phyloP scores from a whole-genome alignment of 2,329 filamentous ascomycete species.

The Penicillium corylophilum region DNA sequence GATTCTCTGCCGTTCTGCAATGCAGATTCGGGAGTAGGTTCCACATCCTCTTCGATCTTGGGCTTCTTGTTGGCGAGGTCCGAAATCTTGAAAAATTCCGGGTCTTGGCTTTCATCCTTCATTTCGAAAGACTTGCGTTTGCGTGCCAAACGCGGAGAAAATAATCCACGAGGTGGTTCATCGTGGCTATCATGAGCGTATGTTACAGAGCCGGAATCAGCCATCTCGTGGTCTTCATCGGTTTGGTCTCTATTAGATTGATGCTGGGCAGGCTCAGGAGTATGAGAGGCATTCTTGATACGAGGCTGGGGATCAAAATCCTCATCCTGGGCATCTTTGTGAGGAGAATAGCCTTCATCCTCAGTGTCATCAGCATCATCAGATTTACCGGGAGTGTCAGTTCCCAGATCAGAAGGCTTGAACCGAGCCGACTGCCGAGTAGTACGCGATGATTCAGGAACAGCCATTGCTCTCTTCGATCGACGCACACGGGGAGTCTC shows the following conservation, averaged over 20 bases:
- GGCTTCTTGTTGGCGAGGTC: slow-evolving; percentile 28
- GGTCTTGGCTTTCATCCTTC: slow-evolving; percentile 17
- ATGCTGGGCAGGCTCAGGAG: slow-evolving; percentile 5
- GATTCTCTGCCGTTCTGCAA: slow-evolving; percentile 24
- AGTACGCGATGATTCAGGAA: slow-evolving; percentile 33
- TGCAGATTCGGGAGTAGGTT: slow-evolving; percentile 20
- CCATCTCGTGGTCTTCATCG: slow-evolving; percentile 1
- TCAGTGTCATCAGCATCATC: slow-evolving; percentile 10
- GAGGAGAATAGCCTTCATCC: slow-evolving; percentile 8
- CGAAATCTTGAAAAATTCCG: slow-evolving; percentile 14
- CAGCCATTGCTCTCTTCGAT: slow-evolving; percentile 28
- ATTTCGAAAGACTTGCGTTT: slow-evolving; percentile 29
- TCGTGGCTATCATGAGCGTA: slow-evolving; percentile 1
- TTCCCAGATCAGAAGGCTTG: slow-evolving; percentile 25
- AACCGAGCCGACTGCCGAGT: slow-evolving; percentile 38
- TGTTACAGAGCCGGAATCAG: not conserved
- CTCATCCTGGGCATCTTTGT: slow-evolving; percentile 9
- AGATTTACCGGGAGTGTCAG: slow-evolving; percentile 11
- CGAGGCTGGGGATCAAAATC: slow-evolving; percentile 9
- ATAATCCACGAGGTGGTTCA: not conserved
- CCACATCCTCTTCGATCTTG: slow-evolving; percentile 31
- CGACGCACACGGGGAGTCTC: slow-evolving; percentile 36
- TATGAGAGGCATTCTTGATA: slow-evolving; percentile 13
- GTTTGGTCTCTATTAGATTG: slow-evolving; percentile 3
- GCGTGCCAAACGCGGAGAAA: slow-evolving; percentile 17